These are phyloP conservation scores for Gossypium ekmanianum DNA, from an alignment of 345 rosid genomes.

Conservation along the genomic window DNA sequence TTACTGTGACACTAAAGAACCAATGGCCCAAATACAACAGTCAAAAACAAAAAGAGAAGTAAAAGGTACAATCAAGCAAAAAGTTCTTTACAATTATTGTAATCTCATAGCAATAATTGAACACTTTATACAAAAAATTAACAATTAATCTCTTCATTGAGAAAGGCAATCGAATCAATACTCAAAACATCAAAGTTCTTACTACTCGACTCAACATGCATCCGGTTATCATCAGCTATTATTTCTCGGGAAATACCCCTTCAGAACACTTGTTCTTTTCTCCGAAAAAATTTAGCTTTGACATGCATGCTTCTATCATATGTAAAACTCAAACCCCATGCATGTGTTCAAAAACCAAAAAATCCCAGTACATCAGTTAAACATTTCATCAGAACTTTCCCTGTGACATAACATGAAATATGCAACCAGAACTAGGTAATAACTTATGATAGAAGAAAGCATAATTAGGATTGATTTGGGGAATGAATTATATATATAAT, in stretches of 20 bases:
- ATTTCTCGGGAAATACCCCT: neutral
- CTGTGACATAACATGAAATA: neutral
- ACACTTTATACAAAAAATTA: slow-evolving; percentile 11
- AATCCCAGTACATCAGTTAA: too few species aligned
- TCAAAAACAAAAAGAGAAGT: slow-evolving; percentile 22
- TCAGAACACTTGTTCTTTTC: neutral
- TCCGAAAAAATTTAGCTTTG: slow-evolving; percentile 3
- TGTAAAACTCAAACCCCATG: neutral
- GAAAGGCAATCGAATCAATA: neutral
- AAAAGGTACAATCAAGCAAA: slow-evolving; percentile 25
- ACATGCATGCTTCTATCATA: slow-evolving; percentile 5
- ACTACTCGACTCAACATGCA: too few species aligned
- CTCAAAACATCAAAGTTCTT: too few species aligned
- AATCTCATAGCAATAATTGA: slow-evolving; percentile 42
- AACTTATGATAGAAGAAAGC: neutral
- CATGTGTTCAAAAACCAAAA: neutral
- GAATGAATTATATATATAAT: neutral
- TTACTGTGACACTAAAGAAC: neutral
- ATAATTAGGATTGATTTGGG: slow-evolving; percentile 7
- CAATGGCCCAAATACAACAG: neutral
- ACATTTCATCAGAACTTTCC: too few species aligned
- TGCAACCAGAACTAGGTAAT: neutral
- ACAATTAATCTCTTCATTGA: neutral
- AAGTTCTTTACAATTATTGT: slow-evolving; percentile 39
- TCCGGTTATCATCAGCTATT: neutral